phyloP scores from a whole-genome alignment of 192 early-diverging fungal genomes.

The Coemansia nantahalensis region DNA sequence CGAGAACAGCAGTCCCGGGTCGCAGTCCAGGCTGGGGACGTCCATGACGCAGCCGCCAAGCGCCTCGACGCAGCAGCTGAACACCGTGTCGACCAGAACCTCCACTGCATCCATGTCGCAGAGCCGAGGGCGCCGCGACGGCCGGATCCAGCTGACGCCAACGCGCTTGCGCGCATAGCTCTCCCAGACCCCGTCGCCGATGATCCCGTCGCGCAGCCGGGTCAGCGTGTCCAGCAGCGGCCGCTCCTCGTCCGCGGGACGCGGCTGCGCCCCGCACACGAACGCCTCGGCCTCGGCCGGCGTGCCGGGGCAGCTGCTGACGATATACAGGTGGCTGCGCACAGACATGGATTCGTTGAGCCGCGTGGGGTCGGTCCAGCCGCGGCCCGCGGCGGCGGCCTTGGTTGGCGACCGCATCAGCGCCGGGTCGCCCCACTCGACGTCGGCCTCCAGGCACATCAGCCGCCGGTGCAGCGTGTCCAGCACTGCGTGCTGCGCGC shows the following conservation, averaged over 20 bases:
- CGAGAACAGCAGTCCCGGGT: constrained; percentile 16
- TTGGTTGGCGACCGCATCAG: constrained; percentile 44
- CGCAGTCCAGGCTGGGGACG: constrained; percentile 6
- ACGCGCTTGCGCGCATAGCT: constrained; percentile 50
- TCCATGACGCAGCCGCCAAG: constrained; percentile 39
- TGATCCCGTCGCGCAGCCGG: constrained; percentile 30
- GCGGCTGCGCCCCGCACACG: constrained; percentile 4
- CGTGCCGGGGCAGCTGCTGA: constrained; percentile 20
- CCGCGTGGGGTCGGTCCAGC: constrained; percentile 45
- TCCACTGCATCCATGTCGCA: constrained; percentile 18
- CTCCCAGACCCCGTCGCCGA: constrained; percentile 50
- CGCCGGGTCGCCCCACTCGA: constrained; percentile 52
- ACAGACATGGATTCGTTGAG: constrained; percentile 44
- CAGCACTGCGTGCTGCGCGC: constrained; percentile 10
- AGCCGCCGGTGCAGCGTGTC: constrained; percentile 29
- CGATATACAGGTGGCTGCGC: constrained; percentile 36
- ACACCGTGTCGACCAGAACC: constrained; percentile 21
- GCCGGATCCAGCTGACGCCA: constrained; percentile 37
- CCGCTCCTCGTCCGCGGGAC: neutral
- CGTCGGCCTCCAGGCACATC: constrained; percentile 48
- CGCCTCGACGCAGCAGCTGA: constrained; percentile 39
- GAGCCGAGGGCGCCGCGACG: neutral
- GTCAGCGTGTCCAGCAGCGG: constrained; percentile 32
- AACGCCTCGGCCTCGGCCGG: constrained; percentile 24
- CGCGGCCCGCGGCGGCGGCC: constrained; percentile 3